Conservation (phyloP, 805 yeast genomes). For the Candida jianshihensis region DNA sequence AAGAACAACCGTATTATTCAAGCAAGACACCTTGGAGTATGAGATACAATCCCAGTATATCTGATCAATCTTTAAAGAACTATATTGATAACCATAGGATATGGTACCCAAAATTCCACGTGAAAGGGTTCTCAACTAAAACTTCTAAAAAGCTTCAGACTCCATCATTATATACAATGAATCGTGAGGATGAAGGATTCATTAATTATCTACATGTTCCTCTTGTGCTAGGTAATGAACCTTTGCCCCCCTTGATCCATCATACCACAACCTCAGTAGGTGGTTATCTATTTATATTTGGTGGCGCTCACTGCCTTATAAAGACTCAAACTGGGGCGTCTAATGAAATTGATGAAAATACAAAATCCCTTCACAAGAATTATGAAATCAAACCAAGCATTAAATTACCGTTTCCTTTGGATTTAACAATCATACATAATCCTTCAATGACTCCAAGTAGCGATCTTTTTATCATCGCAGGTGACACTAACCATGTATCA, state of each 20-base stretch:
- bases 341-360: constrained; percentile 7
- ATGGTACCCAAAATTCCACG: too few species aligned
- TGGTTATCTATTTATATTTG: constrained; percentile 33
- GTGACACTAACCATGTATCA: constrained; percentile 32
- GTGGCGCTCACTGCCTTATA: constrained; percentile 43
- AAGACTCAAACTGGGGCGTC: constrained; percentile 19
- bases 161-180: too few species aligned
- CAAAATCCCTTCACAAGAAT: background rate
- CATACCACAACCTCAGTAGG: constrained; percentile 36
- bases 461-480: constrained; percentile 29
- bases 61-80: too few species aligned
- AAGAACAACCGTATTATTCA: too few species aligned
- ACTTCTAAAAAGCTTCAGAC: too few species aligned
- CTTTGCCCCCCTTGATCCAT: constrained; percentile 36
- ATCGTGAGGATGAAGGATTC: constrained; percentile 12
- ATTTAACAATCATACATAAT: constrained; percentile 32
- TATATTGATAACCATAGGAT: too few species aligned
- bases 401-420: constrained; percentile 40
- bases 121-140: too few species aligned
- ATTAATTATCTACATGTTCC: constrained; percentile 23
- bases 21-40: too few species aligned
- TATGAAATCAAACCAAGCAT: constrained; percentile 28
- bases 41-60: too few species aligned
- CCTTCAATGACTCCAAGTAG: constrained; percentile 36
- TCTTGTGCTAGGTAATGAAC: constrained; percentile 29